Percentiles rank a stretch among this genome's conserved stretches.
Conservation (phyloP, 305 asterid genomes). For the Fraxinus greggii region DNA sequence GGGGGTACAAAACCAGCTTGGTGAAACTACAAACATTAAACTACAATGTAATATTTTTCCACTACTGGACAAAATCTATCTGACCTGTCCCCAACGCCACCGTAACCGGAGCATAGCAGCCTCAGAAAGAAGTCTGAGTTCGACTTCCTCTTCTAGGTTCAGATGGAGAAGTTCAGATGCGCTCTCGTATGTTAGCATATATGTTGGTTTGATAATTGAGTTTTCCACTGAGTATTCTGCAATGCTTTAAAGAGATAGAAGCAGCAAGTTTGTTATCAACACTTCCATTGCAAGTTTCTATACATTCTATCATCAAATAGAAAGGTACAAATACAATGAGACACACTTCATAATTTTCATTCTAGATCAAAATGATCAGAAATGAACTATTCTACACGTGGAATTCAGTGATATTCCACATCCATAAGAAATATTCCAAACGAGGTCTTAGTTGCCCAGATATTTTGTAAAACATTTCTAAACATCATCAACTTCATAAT, state of each 20-base stretch:
- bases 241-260: conserved; percentile 51
- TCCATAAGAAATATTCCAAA: conserved; percentile 8
- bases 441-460: neutral
- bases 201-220: conserved; percentile 83
- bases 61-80: conserved; percentile 20
- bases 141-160: conserved; percentile 86
- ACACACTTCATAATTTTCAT: neutral
- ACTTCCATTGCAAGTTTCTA: neutral
- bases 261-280: conserved; percentile 28
- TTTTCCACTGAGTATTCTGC: conserved; percentile 88
- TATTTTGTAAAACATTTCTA: neutral
- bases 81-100: conserved; percentile 90
- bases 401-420: neutral
- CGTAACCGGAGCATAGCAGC: conserved; percentile 74
- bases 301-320: neutral
- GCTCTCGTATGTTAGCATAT: conserved; percentile 95
- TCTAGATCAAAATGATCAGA: neutral
- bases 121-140: conserved; percentile 77
- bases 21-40: conserved; percentile 14
- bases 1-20: conserved; percentile 16
- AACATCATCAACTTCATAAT: neutral
- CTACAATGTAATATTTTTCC: conserved; percentile 1
- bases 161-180: conserved; percentile 91
- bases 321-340: conserved; percentile 11
- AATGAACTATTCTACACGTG: neutral